phyloP scores from a whole-genome alignment of 257 asterid genomes.

The Paulownia fortunei region DNA sequence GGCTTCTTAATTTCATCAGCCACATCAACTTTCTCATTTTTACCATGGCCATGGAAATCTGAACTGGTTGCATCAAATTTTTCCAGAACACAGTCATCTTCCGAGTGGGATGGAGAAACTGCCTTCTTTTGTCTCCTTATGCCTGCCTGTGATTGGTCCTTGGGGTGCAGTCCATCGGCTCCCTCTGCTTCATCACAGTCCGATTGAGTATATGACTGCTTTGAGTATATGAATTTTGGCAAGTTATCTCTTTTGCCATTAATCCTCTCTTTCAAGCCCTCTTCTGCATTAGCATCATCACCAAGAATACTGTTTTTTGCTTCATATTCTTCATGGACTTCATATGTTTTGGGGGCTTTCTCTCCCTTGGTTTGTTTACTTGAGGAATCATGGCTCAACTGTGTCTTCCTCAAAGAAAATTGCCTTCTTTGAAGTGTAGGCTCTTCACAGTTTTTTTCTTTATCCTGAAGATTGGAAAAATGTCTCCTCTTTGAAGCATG shows the following conservation, averaged over 20 bases:
- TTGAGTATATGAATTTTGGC: constrained; percentile 9
- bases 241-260: neutral
- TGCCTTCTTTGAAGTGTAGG: neutral
- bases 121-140: constrained; percentile 4
- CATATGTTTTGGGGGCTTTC: neutral
- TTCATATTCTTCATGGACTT: neutral
- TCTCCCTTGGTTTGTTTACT: neutral
- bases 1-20: constrained; percentile 8
- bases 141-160: constrained; percentile 16
- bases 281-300: constrained; percentile 10
- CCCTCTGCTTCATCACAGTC: neutral
- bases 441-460: constrained; percentile 2
- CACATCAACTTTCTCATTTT: neutral
- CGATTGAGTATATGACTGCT: neutral
- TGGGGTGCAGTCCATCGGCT: constrained; percentile 9
- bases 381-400: neutral
- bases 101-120: constrained; percentile 10
- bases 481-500: constrained; percentile 13
- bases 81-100: neutral
- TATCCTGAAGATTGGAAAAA: neutral
- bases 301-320: neutral
- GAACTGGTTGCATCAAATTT: neutral
- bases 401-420: constrained; percentile 18
- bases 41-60: neutral
- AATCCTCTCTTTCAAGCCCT: neutral